A percentile compares a stretch with the other conserved stretches of the same genome.
phyloP scores from a whole-genome alignment of 176 grass and related monocot species.

The Tuctoria greenei region DNA sequence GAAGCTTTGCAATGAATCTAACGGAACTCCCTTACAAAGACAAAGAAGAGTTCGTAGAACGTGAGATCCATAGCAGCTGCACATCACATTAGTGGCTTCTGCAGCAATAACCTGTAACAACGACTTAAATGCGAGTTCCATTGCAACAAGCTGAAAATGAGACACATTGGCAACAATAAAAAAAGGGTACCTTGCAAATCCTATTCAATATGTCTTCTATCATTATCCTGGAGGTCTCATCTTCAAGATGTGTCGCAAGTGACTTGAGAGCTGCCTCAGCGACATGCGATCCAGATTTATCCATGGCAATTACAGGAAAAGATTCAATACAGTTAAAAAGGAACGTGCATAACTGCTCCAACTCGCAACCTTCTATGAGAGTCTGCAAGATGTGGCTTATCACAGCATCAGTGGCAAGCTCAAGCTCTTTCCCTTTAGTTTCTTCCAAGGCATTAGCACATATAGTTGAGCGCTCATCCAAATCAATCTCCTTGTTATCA shows the following conservation, averaged over 20 bases:
- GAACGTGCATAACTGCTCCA: conserved; percentile 79
- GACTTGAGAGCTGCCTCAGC: conserved; percentile 75
- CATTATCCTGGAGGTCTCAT: conserved; percentile 64
- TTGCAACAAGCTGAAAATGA: neutral
- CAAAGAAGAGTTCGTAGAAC: conserved; percentile 85
- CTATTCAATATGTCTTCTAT: conserved; percentile 60
- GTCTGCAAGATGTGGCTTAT: conserved; percentile 80
- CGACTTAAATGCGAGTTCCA: conserved; percentile 24
- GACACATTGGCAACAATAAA: neutral
- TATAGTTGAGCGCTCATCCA: conserved; percentile 73
- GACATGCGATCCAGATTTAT: conserved; percentile 85
- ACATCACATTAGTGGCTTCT: conserved; percentile 70
- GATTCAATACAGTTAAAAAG: conserved; percentile 48
- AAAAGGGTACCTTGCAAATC: conserved; percentile 71
- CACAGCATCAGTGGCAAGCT: conserved; percentile 68
- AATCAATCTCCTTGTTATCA: conserved; percentile 65
- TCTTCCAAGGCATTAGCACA: conserved; percentile 90
- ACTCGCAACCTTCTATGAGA: conserved; percentile 75
- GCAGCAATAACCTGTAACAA: conserved; percentile 57
- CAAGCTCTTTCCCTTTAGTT: conserved; percentile 85
- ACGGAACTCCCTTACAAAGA: conserved; percentile 78
- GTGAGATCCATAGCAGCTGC: conserved; percentile 82
- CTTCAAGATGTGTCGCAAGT: conserved; percentile 68
- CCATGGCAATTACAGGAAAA: conserved; percentile 59
- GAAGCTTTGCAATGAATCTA: conserved; percentile 64